A percentile compares a stretch with the other conserved stretches of the same genome.
Evolutionary conservation across 2,329 filamentous ascomycete genomes (phyloP).

Genomic region (Plenodomus biglobosus): DNA sequence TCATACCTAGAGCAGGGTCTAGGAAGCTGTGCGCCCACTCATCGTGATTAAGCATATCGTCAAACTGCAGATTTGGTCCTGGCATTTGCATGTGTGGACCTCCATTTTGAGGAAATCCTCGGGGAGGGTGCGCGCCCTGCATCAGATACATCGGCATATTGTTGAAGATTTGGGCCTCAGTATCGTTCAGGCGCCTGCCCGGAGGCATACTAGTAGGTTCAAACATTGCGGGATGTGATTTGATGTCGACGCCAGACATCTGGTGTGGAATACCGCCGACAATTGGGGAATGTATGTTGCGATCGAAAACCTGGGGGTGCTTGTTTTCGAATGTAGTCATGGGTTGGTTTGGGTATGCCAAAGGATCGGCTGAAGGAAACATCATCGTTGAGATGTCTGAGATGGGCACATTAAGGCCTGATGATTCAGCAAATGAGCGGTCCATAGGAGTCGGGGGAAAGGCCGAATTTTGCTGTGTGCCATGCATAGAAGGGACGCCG

Average conservation of each 20-base stretch:
- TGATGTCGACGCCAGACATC: constrained; percentile 30
- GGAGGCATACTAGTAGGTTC: constrained; percentile 22
- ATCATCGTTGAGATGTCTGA: constrained; percentile 76
- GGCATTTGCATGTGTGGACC: constrained; percentile 25
- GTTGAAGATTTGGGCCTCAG: constrained; percentile 72
- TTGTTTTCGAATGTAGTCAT: constrained; percentile 60
- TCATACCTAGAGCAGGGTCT: constrained; percentile 37
- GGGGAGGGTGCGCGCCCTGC: constrained; percentile 47
- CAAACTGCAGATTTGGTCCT: constrained; percentile 35
- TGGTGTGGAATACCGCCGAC: constrained; percentile 22
- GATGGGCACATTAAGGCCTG: constrained; percentile 50
- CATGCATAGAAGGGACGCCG: constrained; percentile 22
- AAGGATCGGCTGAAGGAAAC: constrained; percentile 77
- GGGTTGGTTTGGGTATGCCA: constrained; percentile 77
- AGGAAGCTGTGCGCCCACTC: constrained; percentile 46
- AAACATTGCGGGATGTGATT: constrained; percentile 28
- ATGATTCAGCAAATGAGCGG: constrained; percentile 35
- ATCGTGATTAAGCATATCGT: constrained; percentile 43
- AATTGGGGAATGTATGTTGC: constrained; percentile 25
- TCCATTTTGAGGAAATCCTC: constrained; percentile 28
- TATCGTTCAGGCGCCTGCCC: constrained; percentile 49
- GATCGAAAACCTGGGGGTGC: constrained; percentile 31
- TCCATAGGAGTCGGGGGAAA: constrained; percentile 35
- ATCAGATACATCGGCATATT: constrained; percentile 72
- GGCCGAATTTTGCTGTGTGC: constrained; percentile 29